A percentile compares a stretch with the other conserved stretches of the same genome.
phyloP scores from a whole-genome alignment of 306 rosid species.

The Vicia sativa region DNA sequence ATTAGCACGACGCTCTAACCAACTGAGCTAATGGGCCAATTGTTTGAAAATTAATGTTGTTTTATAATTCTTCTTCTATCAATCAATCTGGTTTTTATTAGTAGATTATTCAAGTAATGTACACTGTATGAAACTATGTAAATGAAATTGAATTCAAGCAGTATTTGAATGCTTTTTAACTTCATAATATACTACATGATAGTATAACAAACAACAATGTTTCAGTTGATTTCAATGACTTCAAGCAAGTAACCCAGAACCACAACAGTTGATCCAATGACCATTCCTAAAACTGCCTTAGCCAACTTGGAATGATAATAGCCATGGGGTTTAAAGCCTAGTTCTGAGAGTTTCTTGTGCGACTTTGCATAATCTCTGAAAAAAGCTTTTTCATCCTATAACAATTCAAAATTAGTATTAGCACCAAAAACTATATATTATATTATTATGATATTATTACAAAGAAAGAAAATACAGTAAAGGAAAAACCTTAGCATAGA shows the following conservation, averaged over 20 bases:
- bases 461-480: neutral
- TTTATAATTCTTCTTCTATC: too few species aligned
- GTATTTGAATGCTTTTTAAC: neutral
- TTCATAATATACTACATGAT: conserved; percentile 1
- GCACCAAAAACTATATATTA: neutral
- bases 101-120: neutral
- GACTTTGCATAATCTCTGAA: conserved; percentile 71
- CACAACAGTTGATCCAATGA: conserved; percentile 53
- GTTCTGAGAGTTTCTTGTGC: conserved; percentile 84
- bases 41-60: neutral
- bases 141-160: neutral
- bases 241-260: conserved; percentile 57
- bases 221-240: conserved; percentile 42
- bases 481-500: conserved; percentile 57
- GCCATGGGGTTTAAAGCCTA: conserved; percentile 52
- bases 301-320: conserved; percentile 33
- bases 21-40: conserved; percentile 32
- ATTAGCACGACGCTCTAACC: conserved; percentile 46
- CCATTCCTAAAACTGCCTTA: conserved; percentile 39
- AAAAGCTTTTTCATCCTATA: conserved; percentile 71
- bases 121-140: neutral
- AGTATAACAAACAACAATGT: neutral
- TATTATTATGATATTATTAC: too few species aligned
- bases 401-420: conserved; percentile 21
- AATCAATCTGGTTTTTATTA: neutral